Base-by-base conservation (phyloP, 2,329 filamentous ascomycete species). In the Cladosporium velox region DNA sequence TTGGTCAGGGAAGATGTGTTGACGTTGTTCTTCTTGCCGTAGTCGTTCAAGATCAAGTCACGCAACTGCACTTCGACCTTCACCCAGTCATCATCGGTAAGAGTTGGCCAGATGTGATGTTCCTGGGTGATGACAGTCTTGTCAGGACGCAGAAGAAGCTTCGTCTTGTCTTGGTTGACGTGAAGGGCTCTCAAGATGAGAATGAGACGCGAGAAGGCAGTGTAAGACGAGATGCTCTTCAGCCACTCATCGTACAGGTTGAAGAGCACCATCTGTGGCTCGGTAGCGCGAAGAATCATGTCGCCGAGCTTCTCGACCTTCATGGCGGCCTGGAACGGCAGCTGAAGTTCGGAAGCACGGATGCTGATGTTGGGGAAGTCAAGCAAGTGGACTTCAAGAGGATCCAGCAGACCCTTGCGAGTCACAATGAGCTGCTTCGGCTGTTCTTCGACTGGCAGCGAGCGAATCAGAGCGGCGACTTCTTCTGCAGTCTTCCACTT, bases 401-500 rank as follows among this genome's bases (percentile, higher is more conserved):
- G 95, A 86, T 99, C 95, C 60, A 99, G 83, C 59, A 99, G 86
- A 87, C 95, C 95, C 83, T 99, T 99, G 66, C 95, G 88, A 7
- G 96, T 99, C 59, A 99, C 95, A 73, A 99, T 99, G 49, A 99
- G 88, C 81, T 99, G 95, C 82, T 98, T 98, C 44, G 95, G 95
- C 77, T 99, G 96, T 79, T 99, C 96, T 83, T 99, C 95, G 7
- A 97, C 93, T 0, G 95, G 95, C 51, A 99, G 80, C 1, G 95
- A 99, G 71, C 95, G 88, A 77, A 99, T 99, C 52, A 99, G 85
- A 24, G 95, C 96, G 4, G 95, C 95, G 3, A 99, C 96, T 92
- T 99, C 95, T 88, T 99, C 95, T 1, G 95, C 95, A 18, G 95
- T 99, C 86, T 99, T 99, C 95, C 95, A 99, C 78, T 99, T 99